Percentiles rank a stretch among this genome's conserved stretches.
phyloP scores from a whole-genome alignment of 305 asterid genomes.

The Rubia peregrina region DNA sequence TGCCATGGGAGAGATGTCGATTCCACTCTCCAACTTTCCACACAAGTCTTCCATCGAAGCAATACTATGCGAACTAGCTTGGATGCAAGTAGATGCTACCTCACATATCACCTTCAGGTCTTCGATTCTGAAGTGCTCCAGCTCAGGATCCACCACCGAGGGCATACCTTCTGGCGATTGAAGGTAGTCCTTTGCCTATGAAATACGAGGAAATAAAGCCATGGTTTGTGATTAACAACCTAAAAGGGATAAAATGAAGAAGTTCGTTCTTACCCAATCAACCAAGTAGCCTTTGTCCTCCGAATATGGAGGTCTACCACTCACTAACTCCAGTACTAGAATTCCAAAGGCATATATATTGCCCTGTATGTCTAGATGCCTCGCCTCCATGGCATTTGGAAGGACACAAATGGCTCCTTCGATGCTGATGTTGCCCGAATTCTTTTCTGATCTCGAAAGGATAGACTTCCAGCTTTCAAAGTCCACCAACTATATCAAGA shows the following conservation, averaged over 20 bases:
- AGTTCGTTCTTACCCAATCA: constrained; percentile 60
- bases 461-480: constrained; percentile 91
- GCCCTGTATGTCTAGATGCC: constrained; percentile 63
- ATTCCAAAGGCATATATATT: constrained; percentile 78
- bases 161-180: constrained; percentile 47
- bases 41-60: constrained; percentile 61
- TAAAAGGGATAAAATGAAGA: not conserved
- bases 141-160: constrained; percentile 61
- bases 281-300: constrained; percentile 76
- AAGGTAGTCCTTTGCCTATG: constrained; percentile 75
- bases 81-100: constrained; percentile 54
- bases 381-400: constrained; percentile 64
- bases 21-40: constrained; percentile 53
- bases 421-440: constrained; percentile 57
- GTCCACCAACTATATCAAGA: constrained; percentile 67
- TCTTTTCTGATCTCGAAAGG: constrained; percentile 75
- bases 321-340: constrained; percentile 73
- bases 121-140: constrained; percentile 70
- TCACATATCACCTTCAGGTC: constrained; percentile 70
- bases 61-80: constrained; percentile 39
- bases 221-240: not conserved
- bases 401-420: constrained; percentile 78
- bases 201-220: constrained; percentile 6
- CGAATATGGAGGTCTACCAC: constrained; percentile 88
- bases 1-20: constrained; percentile 65